Evolutionary conservation across 371 early-diverging fungal genomes (phyloP), one percentile per base, ranked within the genome.

Genomic region (Rhizopus sp.): DNA sequence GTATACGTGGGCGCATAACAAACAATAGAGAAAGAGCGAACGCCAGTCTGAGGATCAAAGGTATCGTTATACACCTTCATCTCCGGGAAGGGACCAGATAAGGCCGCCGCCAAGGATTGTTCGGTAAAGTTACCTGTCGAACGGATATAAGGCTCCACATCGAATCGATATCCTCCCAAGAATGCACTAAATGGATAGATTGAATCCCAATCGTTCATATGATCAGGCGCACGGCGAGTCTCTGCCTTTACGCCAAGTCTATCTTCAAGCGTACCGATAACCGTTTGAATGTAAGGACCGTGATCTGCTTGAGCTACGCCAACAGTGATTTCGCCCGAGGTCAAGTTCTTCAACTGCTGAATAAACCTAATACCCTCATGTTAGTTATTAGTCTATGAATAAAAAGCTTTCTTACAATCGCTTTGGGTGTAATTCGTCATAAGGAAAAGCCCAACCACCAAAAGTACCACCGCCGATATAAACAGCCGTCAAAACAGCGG

Each of bases 101-200:
- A 60, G 15, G 64, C 57, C 10, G 75, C 69, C n/a, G 76, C 57
- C 5, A 64, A 23, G 3, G 15, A 2, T 2, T 34, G 3, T 9
- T 37, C 38, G 9, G 34, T 41, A 8, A 57, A 3, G 8, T 58
- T 50, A 13, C 52, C 12, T 45, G 75, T 66, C 16, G 56, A 40
- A 54, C 65, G 70, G 46, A 83, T 71, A 50, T 80, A 85, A 6
- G 81, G 75, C 0, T 75, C 70, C n/a, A 84, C 66, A 54, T 88
- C 78, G 49, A 88, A 78, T 10, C 74, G 72, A 60, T 84, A 85
- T 10, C 82, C 80, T 35, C 84, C 86, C 56, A 90, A 60, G 63
- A 87, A 90, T 33, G 82, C 81, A 59, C 81, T 81, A 66, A 88
- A 87, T 2, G 91, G 91, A 63, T 83, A 87, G 13, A 90, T 70